These are phyloP conservation scores for Pisolithus thermaeus DNA, from an alignment of 1,284 basidiomycete genomes.

Conservation along the genomic window DNA sequence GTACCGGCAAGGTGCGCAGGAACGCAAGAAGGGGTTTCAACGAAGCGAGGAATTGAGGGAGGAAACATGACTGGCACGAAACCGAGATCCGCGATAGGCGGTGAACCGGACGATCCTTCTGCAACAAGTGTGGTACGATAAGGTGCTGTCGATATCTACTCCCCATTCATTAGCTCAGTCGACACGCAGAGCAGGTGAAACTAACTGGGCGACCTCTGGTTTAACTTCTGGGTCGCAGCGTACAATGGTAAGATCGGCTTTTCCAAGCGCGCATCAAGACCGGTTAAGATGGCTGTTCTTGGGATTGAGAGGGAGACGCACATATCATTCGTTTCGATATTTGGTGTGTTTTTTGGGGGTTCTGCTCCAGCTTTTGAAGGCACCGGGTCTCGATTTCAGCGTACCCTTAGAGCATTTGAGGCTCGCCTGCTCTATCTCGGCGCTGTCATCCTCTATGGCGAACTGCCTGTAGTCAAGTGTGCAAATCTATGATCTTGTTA, in stretches of 20 bases:
- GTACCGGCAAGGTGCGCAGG: constrained; percentile 64
- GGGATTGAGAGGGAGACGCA: constrained; percentile 31
- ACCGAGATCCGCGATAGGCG: constrained; percentile 52
- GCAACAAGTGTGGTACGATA: constrained; percentile 74
- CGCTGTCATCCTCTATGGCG: constrained; percentile 68
- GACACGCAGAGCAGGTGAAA: constrained; percentile 5
- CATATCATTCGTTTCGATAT: constrained; percentile 79
- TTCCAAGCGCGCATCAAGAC: constrained; percentile 73
- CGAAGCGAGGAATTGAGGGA: constrained; percentile 40
- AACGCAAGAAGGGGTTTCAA: constrained; percentile 61
- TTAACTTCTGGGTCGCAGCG: constrained; percentile 67
- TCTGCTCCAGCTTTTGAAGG: constrained; percentile 64
- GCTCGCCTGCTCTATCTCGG: constrained; percentile 68
- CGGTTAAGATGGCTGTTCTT: constrained; percentile 62
- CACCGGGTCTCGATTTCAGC: neutral
- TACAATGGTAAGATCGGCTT: constrained; percentile 77
- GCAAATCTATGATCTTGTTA: neutral
- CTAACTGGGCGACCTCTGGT: constrained; percentile 62
- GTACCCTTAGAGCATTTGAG: neutral
- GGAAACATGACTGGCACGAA: constrained; percentile 52
- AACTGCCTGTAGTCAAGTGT: neutral
- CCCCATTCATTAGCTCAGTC: constrained; percentile 5
- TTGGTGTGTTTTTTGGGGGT: constrained; percentile 75
- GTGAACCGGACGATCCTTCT: constrained; percentile 67
- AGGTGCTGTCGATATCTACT: constrained; percentile 70